Evolutionary conservation across 495 filamentous ascomycete genomes (phyloP), one percentile per base, ranked within the genome.

Genomic region (Penicillium arizonense): DNA sequence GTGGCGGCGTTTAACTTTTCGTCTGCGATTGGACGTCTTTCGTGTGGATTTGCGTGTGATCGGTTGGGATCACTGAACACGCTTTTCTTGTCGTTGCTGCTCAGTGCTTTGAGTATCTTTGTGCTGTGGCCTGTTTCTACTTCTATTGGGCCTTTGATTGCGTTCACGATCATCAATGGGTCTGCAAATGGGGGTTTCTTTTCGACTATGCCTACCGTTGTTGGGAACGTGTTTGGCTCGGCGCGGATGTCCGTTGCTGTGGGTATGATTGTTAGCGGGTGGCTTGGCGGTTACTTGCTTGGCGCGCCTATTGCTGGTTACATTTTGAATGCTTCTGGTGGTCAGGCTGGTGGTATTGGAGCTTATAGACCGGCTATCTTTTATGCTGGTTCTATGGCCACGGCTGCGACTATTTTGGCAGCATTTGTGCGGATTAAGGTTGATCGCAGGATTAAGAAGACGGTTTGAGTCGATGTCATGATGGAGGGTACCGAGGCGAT

Each of bases 251-350:
- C 76, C 34, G 75, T 83, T 18, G 82, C 76, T 0, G 81, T 86
- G 77, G 78, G 79, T 0, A 85, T 86, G 82, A 70, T 80, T 44
- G 75, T 83, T 1, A 83, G 77, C 9, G 78, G 82, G 1, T 86
- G 81, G 82, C 70, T 73, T 40, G 81, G 78, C 5, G 81, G 80
- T 1, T 84, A 84, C 64, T 67, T 84, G 20, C 60, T 84, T 69
- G 77, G 82, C 5, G 73, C 78, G 1, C 82, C 82, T 2, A 84
- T 85, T 62, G 82, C 82, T 10, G 82, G 81, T 28, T 80, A 79
- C 41, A 70, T 85, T 13, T 64, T 86, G 0, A 69, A 77, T 51
- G 79, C 80, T 0, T 76, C 74, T 10, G 81, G 81, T 9, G 79
- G 78, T 5, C 69, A 74, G 23, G 55, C 68, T 1, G 63, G 59